Evolutionary conservation across 2,329 filamentous ascomycete genomes (phyloP).

Genomic region (Reticulascus tulasneorum): DNA sequence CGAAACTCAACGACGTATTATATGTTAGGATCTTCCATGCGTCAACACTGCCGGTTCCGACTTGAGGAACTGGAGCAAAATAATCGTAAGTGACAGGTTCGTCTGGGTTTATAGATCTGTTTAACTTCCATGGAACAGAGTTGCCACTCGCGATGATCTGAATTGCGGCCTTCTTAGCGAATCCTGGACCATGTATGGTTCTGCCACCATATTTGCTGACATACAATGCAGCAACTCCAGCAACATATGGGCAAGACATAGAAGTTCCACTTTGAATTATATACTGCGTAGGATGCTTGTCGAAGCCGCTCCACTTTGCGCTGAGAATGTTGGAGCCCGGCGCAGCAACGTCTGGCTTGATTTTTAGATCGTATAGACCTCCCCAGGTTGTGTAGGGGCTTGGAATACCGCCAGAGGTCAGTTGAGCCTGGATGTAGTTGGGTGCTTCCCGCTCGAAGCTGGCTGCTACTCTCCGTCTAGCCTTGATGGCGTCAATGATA

Average conservation of each 20-base stretch:
- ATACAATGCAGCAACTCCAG: conserved; percentile 32
- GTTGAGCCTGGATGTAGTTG: background rate
- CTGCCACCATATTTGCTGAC: conserved; percentile 28
- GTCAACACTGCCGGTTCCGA: conserved; percentile 38
- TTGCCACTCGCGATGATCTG: conserved; percentile 30
- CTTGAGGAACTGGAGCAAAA: conserved; percentile 31
- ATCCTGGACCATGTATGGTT: conserved; percentile 23
- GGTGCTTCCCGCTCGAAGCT: conserved; percentile 18
- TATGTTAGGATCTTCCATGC: conserved; percentile 37
- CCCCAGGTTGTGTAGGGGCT: conserved; percentile 39
- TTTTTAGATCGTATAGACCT: conserved; percentile 34
- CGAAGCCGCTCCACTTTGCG: conserved; percentile 31
- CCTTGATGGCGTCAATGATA: conserved; percentile 21
- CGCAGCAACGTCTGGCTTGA: conserved; percentile 40
- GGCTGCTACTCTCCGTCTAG: conserved; percentile 35
- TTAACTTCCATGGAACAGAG: conserved; percentile 23
- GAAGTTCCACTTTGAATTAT: conserved; percentile 42
- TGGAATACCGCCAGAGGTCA: conserved; percentile 26
- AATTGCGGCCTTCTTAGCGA: conserved; percentile 23
- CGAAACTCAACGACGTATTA: conserved; percentile 31
- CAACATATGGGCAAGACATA: conserved; percentile 41
- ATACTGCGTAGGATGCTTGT: conserved; percentile 37
- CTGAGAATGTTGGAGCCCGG: conserved; percentile 34
- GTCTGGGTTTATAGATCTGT: conserved; percentile 12
- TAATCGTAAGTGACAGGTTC: conserved; percentile 19